phyloP scores from a whole-genome alignment of 2,329 filamentous ascomycete genomes.

The Rugonectria rugulosa region DNA sequence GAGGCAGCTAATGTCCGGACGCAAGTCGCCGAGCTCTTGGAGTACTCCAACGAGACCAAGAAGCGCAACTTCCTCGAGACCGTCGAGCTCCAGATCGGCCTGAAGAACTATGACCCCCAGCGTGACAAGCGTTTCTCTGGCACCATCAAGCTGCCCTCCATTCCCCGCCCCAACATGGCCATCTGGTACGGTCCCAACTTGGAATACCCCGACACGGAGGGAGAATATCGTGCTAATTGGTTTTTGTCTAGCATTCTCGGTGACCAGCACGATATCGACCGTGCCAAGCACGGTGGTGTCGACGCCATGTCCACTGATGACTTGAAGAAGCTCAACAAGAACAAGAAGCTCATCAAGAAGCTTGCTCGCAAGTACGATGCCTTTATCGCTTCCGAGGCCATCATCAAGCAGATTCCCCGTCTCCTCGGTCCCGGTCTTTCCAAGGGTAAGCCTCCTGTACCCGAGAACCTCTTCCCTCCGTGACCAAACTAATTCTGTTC shows the following conservation, averaged over 20 bases:
- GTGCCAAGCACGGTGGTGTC: constrained; percentile 98
- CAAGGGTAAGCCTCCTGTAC: constrained; percentile 73
- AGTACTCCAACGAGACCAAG: constrained; percentile 94
- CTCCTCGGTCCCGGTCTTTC: constrained; percentile 98
- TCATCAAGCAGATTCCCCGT: constrained; percentile 99
- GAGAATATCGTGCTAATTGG: constrained; percentile 21
- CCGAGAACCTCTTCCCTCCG: neutral
- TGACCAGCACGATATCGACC: constrained; percentile 96
- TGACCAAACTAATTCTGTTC: constrained; percentile 12
- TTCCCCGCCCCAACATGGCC: constrained; percentile 90
- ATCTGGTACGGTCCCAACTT: constrained; percentile 62
- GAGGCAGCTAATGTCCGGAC: constrained; percentile 83
- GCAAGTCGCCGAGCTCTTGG: constrained; percentile 92
- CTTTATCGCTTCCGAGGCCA: constrained; percentile 93
- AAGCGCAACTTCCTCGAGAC: constrained; percentile 98
- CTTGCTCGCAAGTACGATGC: constrained; percentile 99
- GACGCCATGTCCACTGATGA: constrained; percentile 99
- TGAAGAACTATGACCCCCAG: constrained; percentile 99
- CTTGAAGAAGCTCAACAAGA: constrained; percentile 99
- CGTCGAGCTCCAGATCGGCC: constrained; percentile 89
- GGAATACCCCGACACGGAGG: neutral
- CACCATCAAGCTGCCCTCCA: constrained; percentile 92
- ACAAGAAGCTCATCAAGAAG: constrained; percentile 99
- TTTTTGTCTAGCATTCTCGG: constrained; percentile 60
- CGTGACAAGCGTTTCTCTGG: constrained; percentile 99